These are phyloP conservation scores for Lodderomyces theae DNA, from an alignment of 1,139 yeast species.

Conservation along the genomic window DNA sequence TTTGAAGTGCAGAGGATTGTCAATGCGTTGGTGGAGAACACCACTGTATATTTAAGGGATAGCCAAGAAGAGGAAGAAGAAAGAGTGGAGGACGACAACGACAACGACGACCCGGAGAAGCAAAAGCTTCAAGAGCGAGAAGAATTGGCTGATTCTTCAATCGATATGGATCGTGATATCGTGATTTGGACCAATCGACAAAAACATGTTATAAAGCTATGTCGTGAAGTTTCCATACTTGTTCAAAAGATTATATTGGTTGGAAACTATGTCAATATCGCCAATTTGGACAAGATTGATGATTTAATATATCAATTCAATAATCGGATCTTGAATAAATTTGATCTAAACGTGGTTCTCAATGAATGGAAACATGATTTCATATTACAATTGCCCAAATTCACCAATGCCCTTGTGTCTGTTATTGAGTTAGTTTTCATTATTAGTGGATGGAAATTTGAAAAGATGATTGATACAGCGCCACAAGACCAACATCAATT, in stretches of 20 bases:
- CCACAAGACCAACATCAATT: slow-evolving; percentile 15
- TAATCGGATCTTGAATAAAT: slow-evolving; percentile 18
- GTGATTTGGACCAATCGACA: slow-evolving; percentile 14
- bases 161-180: slow-evolving; percentile 1
- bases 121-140: too few relatives aligned
- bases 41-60: slow-evolving; percentile 8
- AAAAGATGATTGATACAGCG: slow-evolving; percentile 24
- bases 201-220: slow-evolving; percentile 16
- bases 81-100: neutral
- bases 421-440: slow-evolving; percentile 28
- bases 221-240: slow-evolving; percentile 19
- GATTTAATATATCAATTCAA: slow-evolving; percentile 14
- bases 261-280: slow-evolving; percentile 22
- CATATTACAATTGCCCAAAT: slow-evolving; percentile 15
- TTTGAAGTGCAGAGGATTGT: slow-evolving; percentile 25
- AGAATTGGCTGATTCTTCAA: neutral
- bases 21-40: slow-evolving; percentile 18
- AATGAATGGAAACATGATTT: slow-evolving; percentile 24
- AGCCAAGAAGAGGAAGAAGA: slow-evolving; percentile 8
- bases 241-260: slow-evolving; percentile 26
- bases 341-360: slow-evolving; percentile 20
- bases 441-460: slow-evolving; percentile 35
- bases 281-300: slow-evolving; percentile 12
- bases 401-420: slow-evolving; percentile 18
- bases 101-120: too few relatives aligned